Base-by-base conservation (phyloP, 495 filamentous ascomycete species). In the Parmelia sp. region DNA sequence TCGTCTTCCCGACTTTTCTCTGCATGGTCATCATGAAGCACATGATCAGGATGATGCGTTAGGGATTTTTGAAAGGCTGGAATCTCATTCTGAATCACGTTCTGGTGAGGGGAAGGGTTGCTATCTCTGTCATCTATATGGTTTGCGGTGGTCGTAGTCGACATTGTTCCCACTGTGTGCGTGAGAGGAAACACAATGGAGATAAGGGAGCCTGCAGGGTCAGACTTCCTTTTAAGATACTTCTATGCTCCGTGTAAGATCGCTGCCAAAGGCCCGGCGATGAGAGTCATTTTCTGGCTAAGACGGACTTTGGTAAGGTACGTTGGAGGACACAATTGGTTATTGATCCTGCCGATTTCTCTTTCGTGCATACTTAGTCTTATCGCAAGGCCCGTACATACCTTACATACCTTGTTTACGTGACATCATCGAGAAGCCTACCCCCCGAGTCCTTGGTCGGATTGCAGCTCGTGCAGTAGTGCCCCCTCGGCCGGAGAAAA, bases 21-120 rank as follows among this genome's bases (percentile, higher is more conserved):
- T n/a, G 82, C 76, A 44, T 71, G 70, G 9, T 72, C 66, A 15
- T 70, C 72, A 63, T 86, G 82, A 66, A 84, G 82, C 10, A 80
- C 70, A 69, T 86, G 83, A 9, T 58, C 64, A 66, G 84, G 81
- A 36, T 74, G 78, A 68, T 84, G 83, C 68, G 85, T 76, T 29
- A 74, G 69, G 29, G 73, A 59, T 37, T 73, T 70, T 40, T 79
- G 70, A 3, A 81, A 71, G 19, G 73, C 75, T 47, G 78, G 76
- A 66, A 82, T 78, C 27, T 71, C 40, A 69, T 77, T 75, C 31
- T 36, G 37, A 9, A 69, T 59, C 3, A 75, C 69, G 55, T 66
- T 59, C 19, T 63, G 62, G 68, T 75, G 69, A 14, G 71, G 57
- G 15, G 75, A 76, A 66, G 66, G 63, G 57, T 76, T 57, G n/a